A percentile compares a stretch with the other conserved stretches of the same genome.
phyloP scores from a whole-genome alignment of 31 red algal genomes.

The Odonthalia washingtoniensis region DNA sequence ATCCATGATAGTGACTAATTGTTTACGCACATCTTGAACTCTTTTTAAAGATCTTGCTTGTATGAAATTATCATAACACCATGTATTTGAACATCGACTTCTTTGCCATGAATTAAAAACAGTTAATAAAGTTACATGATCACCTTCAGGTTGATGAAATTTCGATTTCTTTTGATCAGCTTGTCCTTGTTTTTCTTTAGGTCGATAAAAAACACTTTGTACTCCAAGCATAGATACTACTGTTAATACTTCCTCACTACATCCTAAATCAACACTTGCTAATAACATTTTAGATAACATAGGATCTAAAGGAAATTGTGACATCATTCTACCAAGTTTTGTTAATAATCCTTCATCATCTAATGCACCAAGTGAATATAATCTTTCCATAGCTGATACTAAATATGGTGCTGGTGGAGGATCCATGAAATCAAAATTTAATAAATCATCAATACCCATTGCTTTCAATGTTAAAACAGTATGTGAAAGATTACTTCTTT shows the following conservation, averaged over 20 bases:
- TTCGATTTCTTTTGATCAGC: constrained; percentile 91
- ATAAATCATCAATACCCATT: constrained; percentile 89
- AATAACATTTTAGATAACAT: constrained; percentile 89
- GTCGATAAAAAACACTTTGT: constrained; percentile 90
- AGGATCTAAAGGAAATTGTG: constrained; percentile 92
- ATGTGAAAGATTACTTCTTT: constrained; percentile 82
- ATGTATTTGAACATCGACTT: constrained; percentile 78
- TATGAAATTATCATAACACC: constrained; percentile 98
- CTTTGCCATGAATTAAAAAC: constrained; percentile 90
- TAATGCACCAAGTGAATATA: constrained; percentile 83
- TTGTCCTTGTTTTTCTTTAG: constrained; percentile 88
- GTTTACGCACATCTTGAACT: constrained; percentile 92
- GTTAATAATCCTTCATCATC: constrained; percentile 94
- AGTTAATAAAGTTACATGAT: constrained; percentile 87
- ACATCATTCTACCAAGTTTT: constrained; percentile 82
- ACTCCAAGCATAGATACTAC: constrained; percentile 94
- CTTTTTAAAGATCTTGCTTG: constrained; percentile 86
- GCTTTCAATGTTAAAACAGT: constrained; percentile 93
- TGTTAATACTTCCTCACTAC: constrained; percentile 90
- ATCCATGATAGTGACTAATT: constrained; percentile 96
- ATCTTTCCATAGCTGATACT: constrained; percentile 84
- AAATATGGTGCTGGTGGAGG: constrained; percentile 82
- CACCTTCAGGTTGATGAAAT: constrained; percentile 93
- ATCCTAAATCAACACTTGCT: constrained; percentile 90
- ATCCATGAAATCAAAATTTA: constrained; percentile 97